These are phyloP conservation scores for Lactifluus subvellereus DNA, from an alignment of 768 basidiomycete genomes.

Conservation along the genomic window DNA sequence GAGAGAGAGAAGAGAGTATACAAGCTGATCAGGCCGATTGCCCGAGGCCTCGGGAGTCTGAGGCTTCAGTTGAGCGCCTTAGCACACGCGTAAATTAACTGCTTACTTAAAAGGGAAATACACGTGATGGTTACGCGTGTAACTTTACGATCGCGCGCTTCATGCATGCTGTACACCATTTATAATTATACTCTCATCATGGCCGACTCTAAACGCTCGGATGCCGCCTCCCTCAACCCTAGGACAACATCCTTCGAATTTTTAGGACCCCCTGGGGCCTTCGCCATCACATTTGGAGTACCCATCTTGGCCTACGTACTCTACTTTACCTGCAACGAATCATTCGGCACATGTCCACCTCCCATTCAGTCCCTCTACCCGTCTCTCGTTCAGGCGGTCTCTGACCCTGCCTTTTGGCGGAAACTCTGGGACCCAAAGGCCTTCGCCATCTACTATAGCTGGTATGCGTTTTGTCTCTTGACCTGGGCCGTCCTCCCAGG, in stretches of 20 bases:
- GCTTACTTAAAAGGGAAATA: background rate
- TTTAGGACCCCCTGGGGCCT: constrained; percentile 71
- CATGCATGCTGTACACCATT: too few species aligned
- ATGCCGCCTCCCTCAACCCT: constrained; percentile 45
- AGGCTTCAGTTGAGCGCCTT: too few species aligned
- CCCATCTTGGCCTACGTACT: constrained; percentile 68
- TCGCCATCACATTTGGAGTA: constrained; percentile 62
- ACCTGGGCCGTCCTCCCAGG: constrained; percentile 78
- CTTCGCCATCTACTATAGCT: constrained; percentile 66
- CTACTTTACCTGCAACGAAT: constrained; percentile 72
- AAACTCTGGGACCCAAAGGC: constrained; percentile 82
- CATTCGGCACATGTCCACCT: constrained; percentile 64
- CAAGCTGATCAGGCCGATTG: background rate
- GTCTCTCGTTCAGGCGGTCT: constrained; percentile 43
- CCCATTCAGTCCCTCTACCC: constrained; percentile 37
- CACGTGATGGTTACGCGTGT: constrained; percentile 3
- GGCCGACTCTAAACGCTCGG: background rate
- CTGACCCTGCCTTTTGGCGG: constrained; percentile 56
- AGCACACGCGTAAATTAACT: too few species aligned
- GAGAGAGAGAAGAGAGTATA: background rate
- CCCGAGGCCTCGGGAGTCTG: background rate
- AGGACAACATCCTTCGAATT: constrained; percentile 74
- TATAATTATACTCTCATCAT: background rate
- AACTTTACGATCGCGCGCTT: too few species aligned
- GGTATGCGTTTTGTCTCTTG: constrained; percentile 85